phyloP scores from a whole-genome alignment of 148 eudicot species.

The Spergularia marina region DNA sequence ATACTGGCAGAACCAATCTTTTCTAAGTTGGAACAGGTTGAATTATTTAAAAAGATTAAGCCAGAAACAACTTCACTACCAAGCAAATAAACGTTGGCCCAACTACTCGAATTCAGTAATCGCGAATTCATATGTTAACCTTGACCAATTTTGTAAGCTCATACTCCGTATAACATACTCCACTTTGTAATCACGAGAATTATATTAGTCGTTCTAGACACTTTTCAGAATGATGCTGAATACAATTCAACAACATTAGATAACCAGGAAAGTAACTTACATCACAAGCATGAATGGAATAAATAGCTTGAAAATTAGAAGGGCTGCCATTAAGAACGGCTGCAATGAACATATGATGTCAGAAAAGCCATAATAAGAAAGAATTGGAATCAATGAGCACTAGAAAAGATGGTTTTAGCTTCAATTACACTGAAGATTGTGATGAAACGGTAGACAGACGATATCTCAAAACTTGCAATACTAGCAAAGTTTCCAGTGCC shows the following conservation, averaged over 20 bases:
- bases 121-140: background rate
- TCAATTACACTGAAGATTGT: constrained; percentile 87
- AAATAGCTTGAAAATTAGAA: constrained; percentile 81
- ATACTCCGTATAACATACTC: background rate
- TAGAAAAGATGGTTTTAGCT: background rate
- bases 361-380: constrained; percentile 10
- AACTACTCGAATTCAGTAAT: background rate
- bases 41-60: background rate
- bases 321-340: constrained; percentile 97
- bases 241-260: background rate
- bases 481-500: constrained; percentile 98
- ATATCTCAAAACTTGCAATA: constrained; percentile 97
- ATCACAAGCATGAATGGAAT: constrained; percentile 96
- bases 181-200: no score
- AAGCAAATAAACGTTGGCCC: background rate
- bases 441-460: constrained; percentile 96
- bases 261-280: constrained; percentile 50
- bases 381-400: constrained; percentile 3
- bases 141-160: background rate
- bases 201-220: no score
- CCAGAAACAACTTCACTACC: background rate
- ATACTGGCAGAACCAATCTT: no score
- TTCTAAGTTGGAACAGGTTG: no score
- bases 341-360: constrained; percentile 39
- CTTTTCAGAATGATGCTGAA: background rate